Percentiles rank a stretch among this genome's conserved stretches.
These are phyloP conservation scores for Williopsis jadinii DNA, from an alignment of 1,139 yeast genomes.

Conservation along the genomic window DNA sequence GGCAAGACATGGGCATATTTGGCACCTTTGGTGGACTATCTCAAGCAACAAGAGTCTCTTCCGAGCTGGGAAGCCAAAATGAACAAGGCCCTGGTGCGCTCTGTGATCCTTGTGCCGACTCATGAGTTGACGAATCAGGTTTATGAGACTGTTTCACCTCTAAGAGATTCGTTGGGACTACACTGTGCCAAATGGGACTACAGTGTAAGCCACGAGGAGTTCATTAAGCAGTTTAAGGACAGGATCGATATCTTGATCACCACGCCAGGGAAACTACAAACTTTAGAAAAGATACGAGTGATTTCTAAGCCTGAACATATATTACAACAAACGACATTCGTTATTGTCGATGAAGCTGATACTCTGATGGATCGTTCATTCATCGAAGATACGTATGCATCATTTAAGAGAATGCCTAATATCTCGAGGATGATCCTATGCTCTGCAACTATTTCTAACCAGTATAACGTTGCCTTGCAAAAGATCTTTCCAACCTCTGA, in stretches of 20 bases:
- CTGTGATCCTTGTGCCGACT: constrained; percentile 79
- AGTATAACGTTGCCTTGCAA: constrained; percentile 58
- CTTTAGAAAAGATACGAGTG: constrained; percentile 38
- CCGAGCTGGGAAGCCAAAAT: constrained; percentile 27
- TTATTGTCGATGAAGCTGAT: constrained; percentile 94
- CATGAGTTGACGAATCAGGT: constrained; percentile 86
- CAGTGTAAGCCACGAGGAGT: constrained; percentile 41
- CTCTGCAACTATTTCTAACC: constrained; percentile 85
- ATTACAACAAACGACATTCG: constrained; percentile 42
- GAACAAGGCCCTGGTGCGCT: constrained; percentile 44
- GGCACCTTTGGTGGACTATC: constrained; percentile 62
- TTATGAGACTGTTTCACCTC: constrained; percentile 39
- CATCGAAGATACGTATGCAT: constrained; percentile 56
- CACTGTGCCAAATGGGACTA: constrained; percentile 51
- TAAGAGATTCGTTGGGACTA: constrained; percentile 35
- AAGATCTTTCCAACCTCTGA: constrained; percentile 57
- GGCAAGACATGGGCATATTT: constrained; percentile 94
- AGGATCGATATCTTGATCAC: constrained; percentile 76
- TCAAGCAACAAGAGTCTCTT: constrained; percentile 52
- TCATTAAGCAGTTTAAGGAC: constrained; percentile 39
- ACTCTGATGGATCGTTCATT: constrained; percentile 84
- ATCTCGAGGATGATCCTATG: constrained; percentile 66
- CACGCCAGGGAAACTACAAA: constrained; percentile 66
- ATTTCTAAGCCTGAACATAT: constrained; percentile 41
- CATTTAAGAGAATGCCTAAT: constrained; percentile 45